Conservation (phyloP, 495 filamentous ascomycete species). For the Lepidopterella palustris region DNA sequence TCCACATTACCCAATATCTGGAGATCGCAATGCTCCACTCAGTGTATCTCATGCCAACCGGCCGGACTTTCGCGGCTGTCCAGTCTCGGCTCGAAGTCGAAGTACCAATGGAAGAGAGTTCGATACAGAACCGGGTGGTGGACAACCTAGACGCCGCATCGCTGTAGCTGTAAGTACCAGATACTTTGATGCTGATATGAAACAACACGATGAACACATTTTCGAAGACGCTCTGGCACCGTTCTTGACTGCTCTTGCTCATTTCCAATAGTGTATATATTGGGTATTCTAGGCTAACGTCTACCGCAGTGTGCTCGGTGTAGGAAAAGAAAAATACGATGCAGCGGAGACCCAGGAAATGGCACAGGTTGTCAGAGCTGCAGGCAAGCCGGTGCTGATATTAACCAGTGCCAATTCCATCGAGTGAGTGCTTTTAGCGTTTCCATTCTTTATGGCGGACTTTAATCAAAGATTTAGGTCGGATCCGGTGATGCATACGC, state of each 20-base stretch:
- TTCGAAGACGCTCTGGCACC: too few relatives aligned
- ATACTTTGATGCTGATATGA: background rate
- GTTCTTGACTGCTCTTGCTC: too few relatives aligned
- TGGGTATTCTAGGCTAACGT: background rate
- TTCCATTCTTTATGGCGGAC: background rate
- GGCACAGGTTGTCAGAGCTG: constrained; percentile 78
- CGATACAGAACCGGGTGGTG: constrained; percentile 4
- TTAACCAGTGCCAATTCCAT: constrained; percentile 62
- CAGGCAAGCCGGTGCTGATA: constrained; percentile 58
- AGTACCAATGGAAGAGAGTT: constrained; percentile 1
- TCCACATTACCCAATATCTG: background rate
- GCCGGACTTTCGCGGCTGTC: constrained; percentile 12
- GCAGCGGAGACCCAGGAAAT: constrained; percentile 77
- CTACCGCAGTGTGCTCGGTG: constrained; percentile 73
- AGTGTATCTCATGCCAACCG: constrained; percentile 6
- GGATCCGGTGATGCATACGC: constrained; percentile 12
- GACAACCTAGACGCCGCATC: constrained; percentile 14
- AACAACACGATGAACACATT: constrained; percentile 10
- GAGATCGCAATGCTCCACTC: constrained; percentile 18
- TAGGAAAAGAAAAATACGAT: constrained; percentile 91
- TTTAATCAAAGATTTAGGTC: constrained; percentile 20
- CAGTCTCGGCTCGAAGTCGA: constrained; percentile 1
- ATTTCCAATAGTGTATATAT: too few relatives aligned
- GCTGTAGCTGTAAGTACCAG: constrained; percentile 26
- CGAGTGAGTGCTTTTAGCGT: constrained; percentile 50